Evolutionary conservation across 768 basidiomycete species (phyloP).

Genomic region (Termitomyces sp.): DNA sequence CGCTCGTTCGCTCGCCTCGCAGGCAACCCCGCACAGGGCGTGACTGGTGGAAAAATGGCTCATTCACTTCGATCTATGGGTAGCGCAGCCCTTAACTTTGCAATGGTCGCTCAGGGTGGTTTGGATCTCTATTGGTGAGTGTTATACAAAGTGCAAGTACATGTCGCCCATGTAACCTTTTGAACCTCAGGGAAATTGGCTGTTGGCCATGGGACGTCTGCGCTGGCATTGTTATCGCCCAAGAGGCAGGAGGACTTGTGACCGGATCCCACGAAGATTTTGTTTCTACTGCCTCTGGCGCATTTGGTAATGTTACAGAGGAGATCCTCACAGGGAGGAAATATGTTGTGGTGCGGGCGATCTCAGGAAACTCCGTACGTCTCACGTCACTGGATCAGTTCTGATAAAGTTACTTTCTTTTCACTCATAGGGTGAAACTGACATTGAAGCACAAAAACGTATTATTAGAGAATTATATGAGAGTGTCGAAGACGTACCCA

Average conservation of each 20-base stretch:
- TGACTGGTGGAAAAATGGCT: slow-evolving; percentile 74
- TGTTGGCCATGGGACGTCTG: slow-evolving; percentile 85
- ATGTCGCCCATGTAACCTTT: neutral
- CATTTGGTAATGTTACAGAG: slow-evolving; percentile 60
- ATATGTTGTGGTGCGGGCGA: slow-evolving; percentile 70
- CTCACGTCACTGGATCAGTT: neutral
- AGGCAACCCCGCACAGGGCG: slow-evolving; percentile 56
- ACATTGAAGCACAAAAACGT: slow-evolving; percentile 66
- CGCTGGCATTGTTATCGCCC: slow-evolving; percentile 86
- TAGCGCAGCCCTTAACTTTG: slow-evolving; percentile 78
- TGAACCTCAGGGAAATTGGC: slow-evolving; percentile 66
- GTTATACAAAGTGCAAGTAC: neutral
- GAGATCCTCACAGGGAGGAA: slow-evolving; percentile 74
- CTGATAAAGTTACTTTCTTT: slow-evolving; percentile 4
- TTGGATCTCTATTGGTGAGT: slow-evolving; percentile 83
- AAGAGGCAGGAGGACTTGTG: slow-evolving; percentile 81
- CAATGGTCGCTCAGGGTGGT: slow-evolving; percentile 83
- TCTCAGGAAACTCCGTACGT: slow-evolving; percentile 51
- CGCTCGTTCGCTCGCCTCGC: slow-evolving; percentile 70
- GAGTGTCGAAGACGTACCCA: slow-evolving; percentile 66
- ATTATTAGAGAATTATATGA: slow-evolving; percentile 84
- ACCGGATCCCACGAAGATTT: slow-evolving; percentile 60
- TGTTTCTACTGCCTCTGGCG: slow-evolving; percentile 25
- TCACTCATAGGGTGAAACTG: slow-evolving; percentile 46
- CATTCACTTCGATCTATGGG: slow-evolving; percentile 82